A percentile compares a stretch with the other conserved stretches of the same genome.
These are phyloP conservation scores for Syzygium jambos DNA, from an alignment of 345 rosid species.

Conservation along the genomic window DNA sequence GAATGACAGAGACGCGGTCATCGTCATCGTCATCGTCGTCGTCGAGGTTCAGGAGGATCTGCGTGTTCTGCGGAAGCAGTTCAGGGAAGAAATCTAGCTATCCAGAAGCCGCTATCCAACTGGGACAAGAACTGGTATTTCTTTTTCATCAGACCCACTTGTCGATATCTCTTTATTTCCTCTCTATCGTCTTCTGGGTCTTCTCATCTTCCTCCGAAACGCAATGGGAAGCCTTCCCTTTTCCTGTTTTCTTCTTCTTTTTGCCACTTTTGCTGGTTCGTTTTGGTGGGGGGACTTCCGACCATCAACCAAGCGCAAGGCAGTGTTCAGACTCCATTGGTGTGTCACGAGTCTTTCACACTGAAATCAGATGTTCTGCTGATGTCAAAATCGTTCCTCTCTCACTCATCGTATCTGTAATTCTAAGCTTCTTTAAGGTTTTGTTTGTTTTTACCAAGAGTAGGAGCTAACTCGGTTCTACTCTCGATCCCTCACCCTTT, in stretches of 20 bases:
- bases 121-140: slow-evolving; percentile 78
- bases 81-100: slow-evolving; percentile 72
- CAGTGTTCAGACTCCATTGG: background rate
- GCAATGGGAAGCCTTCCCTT: background rate
- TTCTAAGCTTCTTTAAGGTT: background rate
- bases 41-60: slow-evolving; percentile 76
- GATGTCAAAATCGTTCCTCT: background rate
- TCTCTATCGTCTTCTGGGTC: background rate
- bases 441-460: background rate
- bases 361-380: background rate
- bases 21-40: slow-evolving; percentile 38
- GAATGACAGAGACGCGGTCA: slow-evolving; percentile 37
- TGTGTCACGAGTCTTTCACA: background rate
- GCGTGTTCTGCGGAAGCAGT: slow-evolving; percentile 89
- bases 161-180: background rate
- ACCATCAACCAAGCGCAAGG: background rate
- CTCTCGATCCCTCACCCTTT: background rate
- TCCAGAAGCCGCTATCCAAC: slow-evolving; percentile 75
- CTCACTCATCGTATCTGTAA: background rate
- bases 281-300: background rate
- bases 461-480: background rate
- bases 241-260: background rate
- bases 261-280: background rate
- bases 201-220: background rate
- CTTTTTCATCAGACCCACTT: background rate